Base-by-base conservation (phyloP, 768 basidiomycete species). In the Xerocomellus chrysenteron region DNA sequence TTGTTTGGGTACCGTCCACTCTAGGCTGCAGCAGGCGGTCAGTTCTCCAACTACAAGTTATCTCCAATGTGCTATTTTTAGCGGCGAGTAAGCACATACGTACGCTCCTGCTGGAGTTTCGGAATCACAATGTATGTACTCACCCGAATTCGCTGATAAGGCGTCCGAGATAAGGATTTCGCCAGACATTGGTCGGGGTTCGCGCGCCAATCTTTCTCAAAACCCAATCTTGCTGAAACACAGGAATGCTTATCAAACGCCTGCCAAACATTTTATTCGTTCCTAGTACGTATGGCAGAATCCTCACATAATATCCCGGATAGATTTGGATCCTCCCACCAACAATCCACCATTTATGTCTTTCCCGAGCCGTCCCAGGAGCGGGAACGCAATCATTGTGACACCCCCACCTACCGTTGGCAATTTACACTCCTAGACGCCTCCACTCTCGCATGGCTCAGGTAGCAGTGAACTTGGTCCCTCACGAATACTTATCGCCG, bases 271-370 rank as follows among this genome's bases (percentile, higher is more conserved):
- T n/a, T 21, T 32, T 17, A 21, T 32, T 28, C 16, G 7, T 7
- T 46, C 10, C 36, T 26, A 14, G n/a, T 44, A 0, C 4, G 35
- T 17, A 39, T 47, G 45, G 45, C 17, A 35, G 44, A 45, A 30
- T 49, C 30, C 39, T 49, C 57, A 43, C 47, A 44, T 14, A 32
- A 33, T 9, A 7, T 14, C 14, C 24, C 21, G 12, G 13, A 13
- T n/a, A 41, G 47, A 54, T 52, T 52, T 47, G 24, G 55, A 49
- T 49, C 44, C 39, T 53, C 56, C 54, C 47, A 32, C 50, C 35
- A 14, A 14, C 42, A 9, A 4, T 26, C 36, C 35, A 5, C 50
- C 55, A 69, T 69, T 62, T 68, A 69, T 67, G 61, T 32, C 21
- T 40, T 19, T 19, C 45, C 13, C 36, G 17, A 26, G 17, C 2